Evolutionary conservation across 805 yeast genomes (phyloP).

Genomic region (Lipomyces spencermartinsiae): DNA sequence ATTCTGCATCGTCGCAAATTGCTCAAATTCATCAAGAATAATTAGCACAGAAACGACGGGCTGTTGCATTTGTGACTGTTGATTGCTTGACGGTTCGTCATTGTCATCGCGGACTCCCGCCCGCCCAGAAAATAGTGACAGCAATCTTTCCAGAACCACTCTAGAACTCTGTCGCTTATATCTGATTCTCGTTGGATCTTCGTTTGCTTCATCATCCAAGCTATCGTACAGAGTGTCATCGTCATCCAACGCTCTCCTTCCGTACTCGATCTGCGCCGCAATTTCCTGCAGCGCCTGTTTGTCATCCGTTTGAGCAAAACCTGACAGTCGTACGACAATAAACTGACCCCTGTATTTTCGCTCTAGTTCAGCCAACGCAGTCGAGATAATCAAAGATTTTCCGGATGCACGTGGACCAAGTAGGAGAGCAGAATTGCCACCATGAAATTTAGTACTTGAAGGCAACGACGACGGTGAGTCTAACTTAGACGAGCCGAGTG

Average conservation of each 20-base stretch:
- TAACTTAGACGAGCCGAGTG: not conserved
- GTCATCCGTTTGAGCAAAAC: slow-evolving; percentile 76
- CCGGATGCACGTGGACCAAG: slow-evolving; percentile 85
- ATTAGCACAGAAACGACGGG: slow-evolving; percentile 66
- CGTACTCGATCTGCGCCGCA: slow-evolving; percentile 77
- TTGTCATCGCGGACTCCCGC: slow-evolving; percentile 32
- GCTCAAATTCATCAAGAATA: slow-evolving; percentile 84
- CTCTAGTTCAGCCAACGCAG: slow-evolving; percentile 58
- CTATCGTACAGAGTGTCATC: not conserved
- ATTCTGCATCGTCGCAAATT: slow-evolving; percentile 64
- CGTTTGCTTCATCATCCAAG: slow-evolving; percentile 7
- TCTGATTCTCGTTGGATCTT: not conserved
- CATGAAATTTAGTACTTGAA: slow-evolving; percentile 43
- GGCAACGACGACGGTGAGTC: not conserved
- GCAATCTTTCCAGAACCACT: slow-evolving; percentile 41
- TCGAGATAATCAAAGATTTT: slow-evolving; percentile 67
- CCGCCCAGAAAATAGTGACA: slow-evolving; percentile 42
- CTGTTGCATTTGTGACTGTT: slow-evolving; percentile 28
- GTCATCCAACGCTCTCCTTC: slow-evolving; percentile 40
- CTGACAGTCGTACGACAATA: slow-evolving; percentile 69
- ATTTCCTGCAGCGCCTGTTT: slow-evolving; percentile 80
- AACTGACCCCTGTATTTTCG: slow-evolving; percentile 54
- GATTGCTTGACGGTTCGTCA: slow-evolving; percentile 23
- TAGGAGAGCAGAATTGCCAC: slow-evolving; percentile 80
- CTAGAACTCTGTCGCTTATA: slow-evolving; percentile 22